These are phyloP conservation scores for Mycena rebaudengoi DNA, from an alignment of 768 basidiomycete genomes.

Conservation along the genomic window DNA sequence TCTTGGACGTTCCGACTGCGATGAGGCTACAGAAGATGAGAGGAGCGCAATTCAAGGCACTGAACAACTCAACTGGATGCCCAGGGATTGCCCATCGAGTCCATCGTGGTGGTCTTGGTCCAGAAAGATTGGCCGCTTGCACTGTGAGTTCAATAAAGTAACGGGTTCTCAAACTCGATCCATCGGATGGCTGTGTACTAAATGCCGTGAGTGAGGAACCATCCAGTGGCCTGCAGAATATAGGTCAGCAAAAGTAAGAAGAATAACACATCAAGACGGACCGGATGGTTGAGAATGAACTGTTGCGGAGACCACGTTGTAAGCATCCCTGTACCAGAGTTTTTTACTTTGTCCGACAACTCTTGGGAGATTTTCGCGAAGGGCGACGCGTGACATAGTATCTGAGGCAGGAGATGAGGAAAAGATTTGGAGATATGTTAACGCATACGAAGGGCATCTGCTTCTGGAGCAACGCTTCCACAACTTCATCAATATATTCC, in stretches of 20 bases:
- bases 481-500: background rate
- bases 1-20: background rate
- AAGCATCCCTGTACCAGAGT: background rate
- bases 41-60: conserved; percentile 24
- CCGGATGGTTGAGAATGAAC: conserved; percentile 6
- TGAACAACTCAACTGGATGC: background rate
- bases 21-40: background rate
- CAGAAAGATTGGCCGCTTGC: background rate
- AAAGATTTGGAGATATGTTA: background rate
- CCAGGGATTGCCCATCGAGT: conserved; percentile 16
- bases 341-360: background rate
- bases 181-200: conserved; percentile 7
- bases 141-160: background rate
- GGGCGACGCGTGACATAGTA: conserved; percentile 11
- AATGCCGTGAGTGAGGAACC: conserved; percentile 11
- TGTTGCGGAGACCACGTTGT: conserved; percentile 6
- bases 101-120: conserved; percentile 10
- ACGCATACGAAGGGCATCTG: background rate
- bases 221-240: background rate
- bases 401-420: background rate
- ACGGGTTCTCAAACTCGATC: too few species aligned
- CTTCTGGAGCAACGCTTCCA: conserved; percentile 6
- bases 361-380: background rate
- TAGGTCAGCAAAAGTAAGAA: background rate
- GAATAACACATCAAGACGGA: background rate